These are phyloP conservation scores for Cyberlindnera maritima DNA, from an alignment of 805 yeast genomes.

Conservation along the genomic window DNA sequence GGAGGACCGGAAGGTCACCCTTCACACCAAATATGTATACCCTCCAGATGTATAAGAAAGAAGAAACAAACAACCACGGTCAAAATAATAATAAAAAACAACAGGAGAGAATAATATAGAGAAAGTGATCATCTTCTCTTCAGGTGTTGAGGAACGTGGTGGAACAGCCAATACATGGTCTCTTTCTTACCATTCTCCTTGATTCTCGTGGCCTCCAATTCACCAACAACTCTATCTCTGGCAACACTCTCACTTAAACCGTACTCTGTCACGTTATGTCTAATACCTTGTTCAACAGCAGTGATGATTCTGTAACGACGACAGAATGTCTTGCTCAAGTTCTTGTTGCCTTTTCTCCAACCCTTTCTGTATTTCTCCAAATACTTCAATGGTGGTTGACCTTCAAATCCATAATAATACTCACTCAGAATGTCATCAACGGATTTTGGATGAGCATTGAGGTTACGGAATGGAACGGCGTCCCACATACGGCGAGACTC, in stretches of 20 bases:
- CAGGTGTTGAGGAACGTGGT: slow-evolving; percentile 26
- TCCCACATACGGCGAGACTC: slow-evolving; percentile 21
- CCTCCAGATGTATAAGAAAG: no score
- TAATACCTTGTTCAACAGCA: slow-evolving; percentile 27
- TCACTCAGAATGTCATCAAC: slow-evolving; percentile 30
- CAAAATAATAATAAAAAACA: background rate
- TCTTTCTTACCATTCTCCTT: slow-evolving; percentile 28
- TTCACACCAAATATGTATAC: no score
- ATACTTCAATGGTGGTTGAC: slow-evolving; percentile 28
- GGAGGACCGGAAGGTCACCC: no score
- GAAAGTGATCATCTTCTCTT: slow-evolving; percentile 19
- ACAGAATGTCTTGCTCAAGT: slow-evolving; percentile 26
- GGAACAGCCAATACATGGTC: slow-evolving; percentile 32
- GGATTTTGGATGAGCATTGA: slow-evolving; percentile 26
- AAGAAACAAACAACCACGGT: background rate
- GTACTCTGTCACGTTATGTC: slow-evolving; percentile 18
- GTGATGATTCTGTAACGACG: slow-evolving; percentile 27
- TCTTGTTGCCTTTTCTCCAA: slow-evolving; percentile 29
- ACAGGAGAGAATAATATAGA: background rate
- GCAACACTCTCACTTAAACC: slow-evolving; percentile 22
- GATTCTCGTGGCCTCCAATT: slow-evolving; percentile 23
- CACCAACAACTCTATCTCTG: slow-evolving; percentile 22
- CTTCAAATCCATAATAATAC: slow-evolving; percentile 27
- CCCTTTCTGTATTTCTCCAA: slow-evolving; percentile 27
- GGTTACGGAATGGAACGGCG: slow-evolving; percentile 17